These are phyloP conservation scores for Calcarisporium arbuscula DNA, from an alignment of 2,329 filamentous ascomycete genomes.

Conservation along the genomic window DNA sequence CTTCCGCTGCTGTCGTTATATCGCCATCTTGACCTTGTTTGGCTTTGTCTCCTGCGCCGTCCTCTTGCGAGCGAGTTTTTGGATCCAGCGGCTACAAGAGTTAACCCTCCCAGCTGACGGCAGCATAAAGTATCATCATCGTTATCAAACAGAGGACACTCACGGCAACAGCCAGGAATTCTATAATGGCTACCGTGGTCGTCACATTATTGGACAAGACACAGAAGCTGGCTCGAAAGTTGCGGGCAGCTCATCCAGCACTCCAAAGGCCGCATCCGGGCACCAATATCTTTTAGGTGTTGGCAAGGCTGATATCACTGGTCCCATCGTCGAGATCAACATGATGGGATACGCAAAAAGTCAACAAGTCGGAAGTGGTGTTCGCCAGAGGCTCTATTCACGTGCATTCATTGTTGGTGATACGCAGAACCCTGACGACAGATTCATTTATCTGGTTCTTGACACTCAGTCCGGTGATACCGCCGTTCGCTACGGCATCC, in stretches of 20 bases:
- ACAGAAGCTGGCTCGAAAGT: too few species aligned
- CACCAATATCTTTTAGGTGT: constrained; percentile 42
- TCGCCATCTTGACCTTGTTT: constrained; percentile 10
- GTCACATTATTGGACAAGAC: too few species aligned
- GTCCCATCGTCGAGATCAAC: constrained; percentile 81
- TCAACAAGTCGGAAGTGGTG: constrained; percentile 71
- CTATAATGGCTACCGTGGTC: too few species aligned
- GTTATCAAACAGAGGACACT: too few species aligned
- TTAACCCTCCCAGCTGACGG: too few species aligned
- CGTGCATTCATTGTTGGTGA: constrained; percentile 82
- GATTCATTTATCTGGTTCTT: constrained; percentile 81
- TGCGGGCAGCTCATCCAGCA: too few species aligned
- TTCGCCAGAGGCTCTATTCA: constrained; percentile 80
- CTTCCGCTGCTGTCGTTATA: constrained; percentile 5
- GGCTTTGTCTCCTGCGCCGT: constrained; percentile 9
- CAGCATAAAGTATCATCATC: too few species aligned
- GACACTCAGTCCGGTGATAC: constrained; percentile 84
- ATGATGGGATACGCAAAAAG: constrained; percentile 83
- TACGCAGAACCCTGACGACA: constrained; percentile 54
- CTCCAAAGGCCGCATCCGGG: too few species aligned
- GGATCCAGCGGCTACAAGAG: too few species aligned
- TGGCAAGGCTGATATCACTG: constrained; percentile 50
- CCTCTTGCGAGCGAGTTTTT: constrained; percentile 11
- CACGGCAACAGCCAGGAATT: too few species aligned
- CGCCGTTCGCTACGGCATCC: constrained; percentile 74